These are phyloP conservation scores for Barbatosphaeria neglecta DNA, from an alignment of 495 filamentous ascomycete species.

Conservation along the genomic window DNA sequence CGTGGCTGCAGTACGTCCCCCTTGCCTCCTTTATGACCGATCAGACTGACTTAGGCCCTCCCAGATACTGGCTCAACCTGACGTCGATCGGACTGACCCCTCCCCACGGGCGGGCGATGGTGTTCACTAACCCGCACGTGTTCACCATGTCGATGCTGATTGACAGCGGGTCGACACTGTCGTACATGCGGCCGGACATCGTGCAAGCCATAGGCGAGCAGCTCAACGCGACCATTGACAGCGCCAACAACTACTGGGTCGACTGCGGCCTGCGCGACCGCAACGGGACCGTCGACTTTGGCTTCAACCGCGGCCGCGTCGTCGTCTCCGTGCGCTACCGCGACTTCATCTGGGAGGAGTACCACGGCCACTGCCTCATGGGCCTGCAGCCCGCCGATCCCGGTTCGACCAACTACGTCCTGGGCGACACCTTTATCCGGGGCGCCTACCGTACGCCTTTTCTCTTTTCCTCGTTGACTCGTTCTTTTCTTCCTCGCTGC, in stretches of 20 bases:
- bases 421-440: conserved; percentile 32
- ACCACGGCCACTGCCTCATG: conserved; percentile 24
- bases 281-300: conserved; percentile 29
- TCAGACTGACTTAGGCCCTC: neutral
- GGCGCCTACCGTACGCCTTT: conserved; percentile 28
- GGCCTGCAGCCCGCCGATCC: conserved; percentile 28
- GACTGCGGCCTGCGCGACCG: conserved; percentile 21
- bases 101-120: conserved; percentile 11
- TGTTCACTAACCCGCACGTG: conserved; percentile 16
- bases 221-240: conserved; percentile 21
- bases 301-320: conserved; percentile 30
- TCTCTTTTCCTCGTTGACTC: neutral
- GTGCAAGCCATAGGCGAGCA: conserved; percentile 22
- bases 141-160: conserved; percentile 27
- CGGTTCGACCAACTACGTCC: conserved; percentile 19
- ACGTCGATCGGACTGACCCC: conserved; percentile 28
- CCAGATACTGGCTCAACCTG: conserved; percentile 31
- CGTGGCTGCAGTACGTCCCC: conserved; percentile 17
- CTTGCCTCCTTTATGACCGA: neutral
- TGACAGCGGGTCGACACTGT: conserved; percentile 31
- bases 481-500: too few relatives aligned
- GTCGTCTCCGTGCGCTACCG: conserved; percentile 30
- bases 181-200: conserved; percentile 25
- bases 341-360: conserved; percentile 30
- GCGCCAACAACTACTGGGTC: conserved; percentile 24